A percentile compares a stretch with the other conserved stretches of the same genome.
phyloP scores from a whole-genome alignment of 2,329 filamentous ascomycete species.

The Amauroascus niger region DNA sequence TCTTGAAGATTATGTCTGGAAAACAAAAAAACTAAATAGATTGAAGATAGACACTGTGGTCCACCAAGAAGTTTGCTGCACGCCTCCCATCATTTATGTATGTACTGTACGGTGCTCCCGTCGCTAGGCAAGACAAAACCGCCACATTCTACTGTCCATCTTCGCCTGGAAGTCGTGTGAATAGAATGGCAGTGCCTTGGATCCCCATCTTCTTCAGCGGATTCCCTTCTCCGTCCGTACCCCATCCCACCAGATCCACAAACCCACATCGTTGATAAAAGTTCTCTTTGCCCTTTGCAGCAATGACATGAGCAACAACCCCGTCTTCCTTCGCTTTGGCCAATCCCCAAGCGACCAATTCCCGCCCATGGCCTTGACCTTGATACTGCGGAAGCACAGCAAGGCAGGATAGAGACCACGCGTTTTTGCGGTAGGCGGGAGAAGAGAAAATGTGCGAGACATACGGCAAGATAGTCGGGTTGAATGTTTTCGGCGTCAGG shows the following conservation, averaged over 20 bases:
- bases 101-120: no score
- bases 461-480: neutral
- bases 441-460: neutral
- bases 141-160: neutral
- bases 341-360: neutral
- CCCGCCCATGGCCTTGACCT: neutral
- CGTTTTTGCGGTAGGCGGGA: neutral
- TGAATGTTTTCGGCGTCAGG: neutral
- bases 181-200: constrained; percentile 11
- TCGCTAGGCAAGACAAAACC: no score
- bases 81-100: no score
- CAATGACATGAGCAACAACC: neutral
- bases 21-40: no score
- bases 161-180: neutral
- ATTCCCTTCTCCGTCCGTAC: constrained; percentile 10
- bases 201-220: constrained; percentile 3
- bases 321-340: constrained; percentile 2
- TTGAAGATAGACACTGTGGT: no score
- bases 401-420: neutral
- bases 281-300: constrained; percentile 10
- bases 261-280: constrained; percentile 13
- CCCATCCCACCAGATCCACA: constrained; percentile 10
- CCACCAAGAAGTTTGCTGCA: no score
- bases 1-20: no score
- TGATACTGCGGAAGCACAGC: constrained; percentile 8